Evolutionary conservation across 2,329 filamentous ascomycete species (phyloP).

Genomic region (Aspergillus sp.): DNA sequence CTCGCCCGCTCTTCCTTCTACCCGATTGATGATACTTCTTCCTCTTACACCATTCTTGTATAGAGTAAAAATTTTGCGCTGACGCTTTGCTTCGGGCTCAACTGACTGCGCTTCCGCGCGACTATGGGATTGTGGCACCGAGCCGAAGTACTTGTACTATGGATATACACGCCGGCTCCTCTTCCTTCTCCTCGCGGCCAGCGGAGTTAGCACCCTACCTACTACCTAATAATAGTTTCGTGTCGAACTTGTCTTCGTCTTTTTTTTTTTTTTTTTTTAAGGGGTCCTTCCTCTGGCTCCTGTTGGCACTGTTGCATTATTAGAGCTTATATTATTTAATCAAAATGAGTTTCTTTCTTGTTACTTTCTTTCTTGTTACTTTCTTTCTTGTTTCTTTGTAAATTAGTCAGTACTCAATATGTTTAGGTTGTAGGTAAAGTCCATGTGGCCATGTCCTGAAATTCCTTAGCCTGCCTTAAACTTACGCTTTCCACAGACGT

Average conservation of each 20-base stretch:
- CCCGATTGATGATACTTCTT: constrained; percentile 11
- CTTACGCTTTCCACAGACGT: no score
- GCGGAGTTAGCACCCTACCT: neutral
- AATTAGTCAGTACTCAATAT: neutral
- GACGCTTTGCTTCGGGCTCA: neutral
- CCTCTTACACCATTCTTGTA: constrained; percentile 13
- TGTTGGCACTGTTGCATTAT: constrained; percentile 14
- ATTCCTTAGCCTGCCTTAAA: neutral
- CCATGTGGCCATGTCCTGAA: neutral
- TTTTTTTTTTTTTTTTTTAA: no score
- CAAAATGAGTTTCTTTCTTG: constrained; percentile 5
- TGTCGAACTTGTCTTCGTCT: neutral
- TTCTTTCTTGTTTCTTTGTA: neutral
- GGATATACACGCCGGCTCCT: neutral
- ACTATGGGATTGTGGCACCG: neutral
- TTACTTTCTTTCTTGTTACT: neutral
- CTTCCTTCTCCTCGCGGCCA: constrained; percentile 1
- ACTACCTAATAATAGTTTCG: neutral
- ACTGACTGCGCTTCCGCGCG: neutral
- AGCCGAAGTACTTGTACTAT: neutral
- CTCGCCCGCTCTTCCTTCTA: constrained; percentile 3
- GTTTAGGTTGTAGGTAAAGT: neutral
- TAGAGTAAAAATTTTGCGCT: constrained; percentile 10
- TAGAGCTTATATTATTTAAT: constrained; percentile 19
- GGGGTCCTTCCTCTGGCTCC: neutral